phyloP scores from a whole-genome alignment of 306 rosid genomes.

The Comarum palustre region DNA sequence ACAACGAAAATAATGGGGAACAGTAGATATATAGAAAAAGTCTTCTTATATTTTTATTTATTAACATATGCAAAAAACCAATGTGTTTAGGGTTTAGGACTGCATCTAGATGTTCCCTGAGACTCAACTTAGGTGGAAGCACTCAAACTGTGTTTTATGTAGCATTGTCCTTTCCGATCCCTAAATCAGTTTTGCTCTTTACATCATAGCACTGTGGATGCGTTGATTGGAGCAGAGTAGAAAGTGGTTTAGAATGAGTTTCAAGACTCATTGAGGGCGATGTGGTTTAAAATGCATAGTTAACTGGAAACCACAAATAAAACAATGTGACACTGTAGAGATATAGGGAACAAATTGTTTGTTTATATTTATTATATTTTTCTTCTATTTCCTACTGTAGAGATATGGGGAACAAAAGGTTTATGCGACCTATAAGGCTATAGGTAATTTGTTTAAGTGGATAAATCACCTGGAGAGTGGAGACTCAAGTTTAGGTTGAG shows the following conservation, averaged over 20 bases:
- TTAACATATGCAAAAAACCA: background rate
- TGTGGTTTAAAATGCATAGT: too few species aligned
- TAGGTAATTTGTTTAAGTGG: background rate
- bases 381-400: background rate
- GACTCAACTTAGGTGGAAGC: too few species aligned
- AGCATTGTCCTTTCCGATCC: background rate
- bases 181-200: conserved; percentile 2
- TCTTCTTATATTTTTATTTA: background rate
- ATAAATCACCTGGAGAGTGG: background rate
- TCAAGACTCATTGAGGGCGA: too few species aligned
- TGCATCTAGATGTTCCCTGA: too few species aligned
- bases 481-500: background rate
- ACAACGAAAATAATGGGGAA: background rate
- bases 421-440: background rate
- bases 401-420: too few species aligned
- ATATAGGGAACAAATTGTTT: too few species aligned
- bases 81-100: too few species aligned
- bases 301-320: too few species aligned
- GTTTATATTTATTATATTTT: background rate
- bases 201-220: background rate
- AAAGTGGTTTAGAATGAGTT: too few species aligned
- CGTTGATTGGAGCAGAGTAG: background rate
- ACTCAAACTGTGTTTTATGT: too few species aligned
- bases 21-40: background rate
- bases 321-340: too few species aligned